Evolutionary conservation across 371 early-diverging fungal species (phyloP), one percentile per base, ranked within the genome.

Genomic region (Batrachochytrium dendrobatidis): DNA sequence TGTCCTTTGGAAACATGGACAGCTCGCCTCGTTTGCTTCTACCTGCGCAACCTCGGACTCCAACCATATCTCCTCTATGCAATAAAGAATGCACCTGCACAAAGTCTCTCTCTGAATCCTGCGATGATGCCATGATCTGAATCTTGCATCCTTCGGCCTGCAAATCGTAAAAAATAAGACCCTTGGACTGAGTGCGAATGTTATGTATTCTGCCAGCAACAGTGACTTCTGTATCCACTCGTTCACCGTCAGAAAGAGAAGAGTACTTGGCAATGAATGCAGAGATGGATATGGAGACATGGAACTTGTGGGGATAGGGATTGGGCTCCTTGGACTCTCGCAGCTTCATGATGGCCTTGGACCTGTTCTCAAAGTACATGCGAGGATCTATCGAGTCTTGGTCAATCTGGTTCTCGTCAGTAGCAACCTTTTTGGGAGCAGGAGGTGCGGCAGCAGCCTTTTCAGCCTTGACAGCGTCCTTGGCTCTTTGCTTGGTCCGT

Each of bases 231-330:
- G 82, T 80, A 32, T 86, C 85, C 32, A 79, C 65, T 33, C 83
- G 82, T 59, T 89, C 86, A 34, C 90, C 94, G 54, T 79, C 71
- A 70, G 85, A 79, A 55, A 95, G 61, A 45, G 68, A 58, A 59
- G 61, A 68, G 73, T 81, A 98, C 83, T 91, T 90, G 62, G 81
- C 83, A 59, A 95, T 89, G 64, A 89, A 98, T 26, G 81, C 87
- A 26, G 90, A 81, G 59, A 97, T 63, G 18, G 89, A 87, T 70
- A 91, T 75, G 43, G 83, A 72, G 45, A 95, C 97, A 54, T 91
- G 73, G 87, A 94, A 98, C 83, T 98, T 98, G 88, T 98, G 92
- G 57, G 98, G 98, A 69, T 96, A 98, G 49, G 96, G 95, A 65
- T 82, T 83, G n/a, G 91, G 90, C 35, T 80, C 82, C 62, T 86